phyloP scores from a whole-genome alignment of 2,329 filamentous ascomycete genomes.

The Drechslerella dactyloides region DNA sequence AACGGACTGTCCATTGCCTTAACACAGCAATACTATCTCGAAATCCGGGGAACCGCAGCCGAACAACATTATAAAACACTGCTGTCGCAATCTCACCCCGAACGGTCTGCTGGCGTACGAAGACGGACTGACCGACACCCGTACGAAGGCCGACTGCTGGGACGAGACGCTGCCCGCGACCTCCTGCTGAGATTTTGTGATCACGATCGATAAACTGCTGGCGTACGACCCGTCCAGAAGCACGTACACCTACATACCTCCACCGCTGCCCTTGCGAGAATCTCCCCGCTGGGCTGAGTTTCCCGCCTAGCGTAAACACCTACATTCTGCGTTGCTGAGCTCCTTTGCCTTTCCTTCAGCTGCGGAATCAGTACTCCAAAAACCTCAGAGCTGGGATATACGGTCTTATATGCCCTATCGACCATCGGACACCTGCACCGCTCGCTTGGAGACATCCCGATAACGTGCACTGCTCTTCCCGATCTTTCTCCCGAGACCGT shows the following conservation, averaged over 20 bases:
- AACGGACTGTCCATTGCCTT: constrained; percentile 30
- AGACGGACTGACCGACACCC: neutral
- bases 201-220: neutral
- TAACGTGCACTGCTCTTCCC: constrained; percentile 6
- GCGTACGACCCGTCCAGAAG: neutral
- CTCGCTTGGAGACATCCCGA: constrained; percentile 28
- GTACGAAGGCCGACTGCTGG: neutral
- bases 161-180: neutral
- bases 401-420: neutral
- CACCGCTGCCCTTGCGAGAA: neutral
- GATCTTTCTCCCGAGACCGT: neutral
- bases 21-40: constrained; percentile 7
- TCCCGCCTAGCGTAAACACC: neutral
- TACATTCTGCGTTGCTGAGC: constrained; percentile 14
- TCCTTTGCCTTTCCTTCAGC: constrained; percentile 15
- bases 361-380: neutral
- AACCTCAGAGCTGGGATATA: constrained; percentile 27
- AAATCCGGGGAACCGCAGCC: constrained; percentile 50
- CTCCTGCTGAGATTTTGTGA: neutral
- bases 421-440: constrained; percentile 16
- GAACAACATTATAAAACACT: constrained; percentile 35
- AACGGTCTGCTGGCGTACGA: neutral
- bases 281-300: neutral
- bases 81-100: constrained; percentile 35
- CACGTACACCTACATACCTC: neutral